These are phyloP conservation scores for Coemansia sp. DNA, from an alignment of 192 early-diverging fungal species.

Conservation along the genomic window DNA sequence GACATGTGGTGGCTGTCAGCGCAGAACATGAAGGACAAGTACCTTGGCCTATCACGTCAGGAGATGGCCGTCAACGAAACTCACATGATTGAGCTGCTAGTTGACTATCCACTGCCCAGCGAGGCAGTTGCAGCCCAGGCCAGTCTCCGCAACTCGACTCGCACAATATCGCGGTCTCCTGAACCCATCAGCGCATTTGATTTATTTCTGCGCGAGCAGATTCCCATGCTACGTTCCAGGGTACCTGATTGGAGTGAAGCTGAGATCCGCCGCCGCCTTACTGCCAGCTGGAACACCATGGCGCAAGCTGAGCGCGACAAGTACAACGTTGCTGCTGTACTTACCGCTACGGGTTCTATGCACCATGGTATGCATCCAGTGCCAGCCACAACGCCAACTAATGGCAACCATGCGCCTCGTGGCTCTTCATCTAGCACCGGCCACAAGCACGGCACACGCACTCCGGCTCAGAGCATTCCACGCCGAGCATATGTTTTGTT, in stretches of 20 bases:
- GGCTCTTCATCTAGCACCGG: constrained; percentile 7
- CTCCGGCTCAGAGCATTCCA: constrained; percentile 29
- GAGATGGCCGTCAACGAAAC: constrained; percentile 47
- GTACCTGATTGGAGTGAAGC: constrained; percentile 51
- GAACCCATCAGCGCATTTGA: constrained; percentile 30
- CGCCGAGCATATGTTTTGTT: constrained; percentile 53
- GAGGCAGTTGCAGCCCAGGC: constrained; percentile 27
- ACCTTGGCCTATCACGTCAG: constrained; percentile 37
- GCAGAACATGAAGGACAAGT: constrained; percentile 46
- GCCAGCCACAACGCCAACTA: background rate
- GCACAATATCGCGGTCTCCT: constrained; percentile 22
- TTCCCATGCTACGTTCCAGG: constrained; percentile 43
- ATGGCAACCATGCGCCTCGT: constrained; percentile 1
- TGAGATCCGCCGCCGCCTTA: constrained; percentile 42
- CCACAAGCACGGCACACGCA: constrained; percentile 18
- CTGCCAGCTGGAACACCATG: constrained; percentile 50
- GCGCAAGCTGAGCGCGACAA: constrained; percentile 29
- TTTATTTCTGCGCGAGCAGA: constrained; percentile 42
- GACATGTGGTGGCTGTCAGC: constrained; percentile 49
- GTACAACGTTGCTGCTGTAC: constrained; percentile 13
- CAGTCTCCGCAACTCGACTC: constrained; percentile 6
- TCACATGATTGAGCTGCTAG: constrained; percentile 47
- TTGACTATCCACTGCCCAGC: constrained; percentile 43
- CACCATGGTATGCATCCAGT: background rate
- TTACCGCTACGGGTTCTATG: background rate